A percentile compares a stretch with the other conserved stretches of the same genome.
phyloP scores from a whole-genome alignment of 371 early-diverging fungal species.

The Mucor ambiguus region DNA sequence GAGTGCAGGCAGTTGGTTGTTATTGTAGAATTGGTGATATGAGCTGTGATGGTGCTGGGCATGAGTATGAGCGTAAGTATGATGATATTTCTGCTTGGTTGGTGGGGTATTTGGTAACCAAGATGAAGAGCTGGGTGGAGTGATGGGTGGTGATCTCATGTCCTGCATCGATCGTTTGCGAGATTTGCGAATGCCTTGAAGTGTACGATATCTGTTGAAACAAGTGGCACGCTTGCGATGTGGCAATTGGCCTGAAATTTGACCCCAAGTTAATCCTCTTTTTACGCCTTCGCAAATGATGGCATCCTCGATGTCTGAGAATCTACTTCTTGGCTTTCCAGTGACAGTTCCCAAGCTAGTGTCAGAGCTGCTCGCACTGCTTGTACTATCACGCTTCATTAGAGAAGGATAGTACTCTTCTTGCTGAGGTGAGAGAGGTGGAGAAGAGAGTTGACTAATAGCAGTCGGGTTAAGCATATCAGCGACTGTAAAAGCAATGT shows the following conservation, averaged over 20 bases:
- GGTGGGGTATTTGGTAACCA: conserved; percentile 28
- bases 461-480: conserved; percentile 48
- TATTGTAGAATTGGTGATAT: neutral
- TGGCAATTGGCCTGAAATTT: conserved; percentile 53
- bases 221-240: conserved; percentile 57
- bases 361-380: neutral
- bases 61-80: conserved; percentile 2
- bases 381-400: conserved; percentile 10
- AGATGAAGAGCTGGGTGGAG: conserved; percentile 15
- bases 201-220: conserved; percentile 52
- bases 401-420: neutral
- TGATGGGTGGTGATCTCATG: conserved; percentile 25
- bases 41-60: conserved; percentile 1
- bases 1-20: conserved; percentile 19
- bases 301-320: conserved; percentile 48
- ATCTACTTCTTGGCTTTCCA: conserved; percentile 53
- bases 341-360: conserved; percentile 12
- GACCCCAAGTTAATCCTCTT: conserved; percentile 53
- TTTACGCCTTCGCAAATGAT: conserved; percentile 55
- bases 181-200: conserved; percentile 54
- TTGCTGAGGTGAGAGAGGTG: conserved; percentile 42
- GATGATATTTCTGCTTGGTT: conserved; percentile 6
- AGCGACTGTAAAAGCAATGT: conserved; percentile 28
- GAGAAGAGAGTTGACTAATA: conserved; percentile 33
- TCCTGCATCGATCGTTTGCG: conserved; percentile 36